A percentile compares a stretch with the other conserved stretches of the same genome.
These are phyloP conservation scores for Pythium utonaiense DNA, from an alignment of 352 stramenopile species.

Conservation along the genomic window DNA sequence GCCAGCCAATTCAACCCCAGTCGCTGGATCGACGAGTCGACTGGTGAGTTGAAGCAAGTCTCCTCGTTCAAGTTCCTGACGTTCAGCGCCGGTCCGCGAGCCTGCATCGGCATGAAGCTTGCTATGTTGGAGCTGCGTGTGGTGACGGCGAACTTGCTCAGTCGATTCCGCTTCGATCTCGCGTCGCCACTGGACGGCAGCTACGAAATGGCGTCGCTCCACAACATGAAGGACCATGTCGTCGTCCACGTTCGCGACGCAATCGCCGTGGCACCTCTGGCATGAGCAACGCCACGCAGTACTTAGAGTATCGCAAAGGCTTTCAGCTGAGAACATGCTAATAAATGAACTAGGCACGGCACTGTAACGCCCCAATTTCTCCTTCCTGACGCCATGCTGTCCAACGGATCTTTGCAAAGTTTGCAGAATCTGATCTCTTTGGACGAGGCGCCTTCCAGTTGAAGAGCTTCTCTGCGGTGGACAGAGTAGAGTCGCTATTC, in stretches of 20 bases:
- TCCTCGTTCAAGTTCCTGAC: constrained; percentile 26
- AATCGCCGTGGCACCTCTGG: no score
- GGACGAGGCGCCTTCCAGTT: no score
- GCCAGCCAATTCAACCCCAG: constrained; percentile 52
- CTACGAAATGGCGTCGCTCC: not conserved
- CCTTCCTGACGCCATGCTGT: no score
- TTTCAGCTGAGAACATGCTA: no score
- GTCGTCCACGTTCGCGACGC: not conserved
- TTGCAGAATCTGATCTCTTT: no score
- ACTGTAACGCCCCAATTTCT: no score
- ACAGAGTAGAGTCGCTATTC: no score
- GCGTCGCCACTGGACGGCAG: not conserved
- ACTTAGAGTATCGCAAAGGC: no score
- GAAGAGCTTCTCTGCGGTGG: no score
- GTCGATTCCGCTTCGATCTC: not conserved
- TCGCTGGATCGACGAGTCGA: constrained; percentile 38
- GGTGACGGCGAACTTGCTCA: not conserved
- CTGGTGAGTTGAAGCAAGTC: constrained; percentile 6
- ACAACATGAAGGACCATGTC: not conserved
- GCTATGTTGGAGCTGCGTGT: constrained; percentile 32
- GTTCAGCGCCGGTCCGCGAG: constrained; percentile 39
- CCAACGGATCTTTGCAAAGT: no score
- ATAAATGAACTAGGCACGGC: no score
- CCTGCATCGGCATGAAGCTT: constrained; percentile 40
- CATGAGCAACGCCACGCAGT: no score